phyloP scores from a whole-genome alignment of 352 stramenopile species.

The Phytophthora ohioensis region DNA sequence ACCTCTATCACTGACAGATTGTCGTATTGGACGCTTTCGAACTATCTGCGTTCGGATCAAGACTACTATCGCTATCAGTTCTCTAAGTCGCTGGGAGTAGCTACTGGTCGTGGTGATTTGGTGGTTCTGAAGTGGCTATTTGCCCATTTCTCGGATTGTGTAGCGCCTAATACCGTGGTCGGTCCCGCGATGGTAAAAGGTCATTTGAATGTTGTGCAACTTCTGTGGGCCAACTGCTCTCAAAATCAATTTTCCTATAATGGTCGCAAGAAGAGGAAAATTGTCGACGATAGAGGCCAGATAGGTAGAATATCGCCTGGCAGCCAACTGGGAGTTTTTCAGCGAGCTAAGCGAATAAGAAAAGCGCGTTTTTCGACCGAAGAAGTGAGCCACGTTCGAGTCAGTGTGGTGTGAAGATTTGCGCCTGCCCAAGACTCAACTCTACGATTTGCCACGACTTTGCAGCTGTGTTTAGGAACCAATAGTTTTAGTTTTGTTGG shows the following conservation, averaged over 20 bases:
- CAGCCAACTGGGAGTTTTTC: no score
- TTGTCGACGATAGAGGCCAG: no score
- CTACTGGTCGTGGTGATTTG: background rate
- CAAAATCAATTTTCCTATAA: background rate
- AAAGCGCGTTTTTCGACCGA: no score
- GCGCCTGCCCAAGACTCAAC: no score
- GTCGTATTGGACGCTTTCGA: background rate
- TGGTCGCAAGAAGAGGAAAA: background rate
- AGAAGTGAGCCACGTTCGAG: no score
- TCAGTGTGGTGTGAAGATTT: no score
- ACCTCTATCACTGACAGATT: background rate
- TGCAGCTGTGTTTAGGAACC: no score
- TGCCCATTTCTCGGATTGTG: background rate
- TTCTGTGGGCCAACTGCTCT: background rate
- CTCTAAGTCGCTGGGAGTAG: background rate
- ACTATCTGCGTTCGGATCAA: background rate
- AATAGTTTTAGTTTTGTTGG: no score
- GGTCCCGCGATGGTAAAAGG: background rate
- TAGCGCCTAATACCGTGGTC: background rate
- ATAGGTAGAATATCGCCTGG: background rate
- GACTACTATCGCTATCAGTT: constrained; percentile 2
- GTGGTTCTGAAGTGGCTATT: background rate
- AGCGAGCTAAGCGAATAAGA: no score
- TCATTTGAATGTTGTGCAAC: background rate
- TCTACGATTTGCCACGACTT: no score